Conservation (phyloP, 2,329 filamentous ascomycete genomes). For the Claviceps citrina region DNA sequence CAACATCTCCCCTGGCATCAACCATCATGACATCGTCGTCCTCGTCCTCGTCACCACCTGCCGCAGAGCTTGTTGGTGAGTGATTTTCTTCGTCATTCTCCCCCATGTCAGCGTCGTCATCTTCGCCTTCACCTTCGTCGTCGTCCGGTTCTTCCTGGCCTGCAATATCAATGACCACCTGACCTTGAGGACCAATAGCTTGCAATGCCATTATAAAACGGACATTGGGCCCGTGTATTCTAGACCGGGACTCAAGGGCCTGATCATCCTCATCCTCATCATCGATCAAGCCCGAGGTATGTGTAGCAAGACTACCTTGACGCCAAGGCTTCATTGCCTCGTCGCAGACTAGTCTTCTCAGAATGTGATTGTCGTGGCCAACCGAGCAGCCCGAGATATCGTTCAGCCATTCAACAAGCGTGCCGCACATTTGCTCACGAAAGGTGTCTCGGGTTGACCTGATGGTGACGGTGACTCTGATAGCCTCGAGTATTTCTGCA, state of each 20-base stretch:
- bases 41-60: conserved; percentile 30
- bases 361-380: conserved; percentile 60
- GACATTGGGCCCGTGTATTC: conserved; percentile 19
- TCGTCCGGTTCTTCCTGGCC: conserved; percentile 21
- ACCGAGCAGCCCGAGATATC: conserved; percentile 86
- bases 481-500: conserved; percentile 79
- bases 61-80: conserved; percentile 18
- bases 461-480: conserved; percentile 91
- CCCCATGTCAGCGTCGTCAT: conserved; percentile 33
- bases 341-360: conserved; percentile 74
- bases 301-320: conserved; percentile 67
- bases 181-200: conserved; percentile 15
- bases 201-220: conserved; percentile 24
- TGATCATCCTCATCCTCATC: conserved; percentile 34
- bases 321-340: conserved; percentile 82
- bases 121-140: conserved; percentile 47
- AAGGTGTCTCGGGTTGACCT: conserved; percentile 89
- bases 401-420: conserved; percentile 87
- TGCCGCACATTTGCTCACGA: conserved; percentile 95
- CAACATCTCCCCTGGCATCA: conserved; percentile 30
- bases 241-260: conserved; percentile 22
- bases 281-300: conserved; percentile 37
- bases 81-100: conserved; percentile 23
- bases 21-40: conserved; percentile 45
- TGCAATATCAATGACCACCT: conserved; percentile 16